Percentiles rank a stretch among this genome's conserved stretches.
Evolutionary conservation across 495 filamentous ascomycete genomes (phyloP).

Genomic region (Aspergillus leporis): DNA sequence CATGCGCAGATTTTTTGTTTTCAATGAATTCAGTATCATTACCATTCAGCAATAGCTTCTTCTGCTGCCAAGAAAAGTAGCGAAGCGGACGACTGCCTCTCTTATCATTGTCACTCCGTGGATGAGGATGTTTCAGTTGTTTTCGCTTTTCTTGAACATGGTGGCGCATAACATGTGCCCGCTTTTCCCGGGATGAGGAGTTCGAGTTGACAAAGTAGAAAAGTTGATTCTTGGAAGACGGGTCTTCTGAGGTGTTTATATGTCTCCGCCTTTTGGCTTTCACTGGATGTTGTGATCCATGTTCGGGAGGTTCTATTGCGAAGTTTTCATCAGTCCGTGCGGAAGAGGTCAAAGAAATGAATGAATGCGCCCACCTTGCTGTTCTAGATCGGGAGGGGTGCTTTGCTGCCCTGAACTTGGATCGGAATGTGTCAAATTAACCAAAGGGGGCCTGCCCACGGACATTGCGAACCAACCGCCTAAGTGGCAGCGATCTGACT

Average conservation of each 20-base stretch:
- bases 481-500: slow-evolving; percentile 14
- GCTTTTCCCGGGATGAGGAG: slow-evolving; percentile 47
- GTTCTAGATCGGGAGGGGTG: slow-evolving; percentile 13
- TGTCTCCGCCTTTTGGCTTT: slow-evolving; percentile 32
- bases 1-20: not conserved
- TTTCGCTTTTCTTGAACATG: slow-evolving; percentile 48
- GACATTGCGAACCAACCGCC: slow-evolving; percentile 30
- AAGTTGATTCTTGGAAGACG: slow-evolving; percentile 31
- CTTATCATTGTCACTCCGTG: slow-evolving; percentile 19
- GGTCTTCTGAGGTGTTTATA: slow-evolving; percentile 18
- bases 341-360: not conserved
- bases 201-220: slow-evolving; percentile 50
- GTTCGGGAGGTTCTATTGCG: slow-evolving; percentile 20
- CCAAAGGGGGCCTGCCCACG: slow-evolving; percentile 21
- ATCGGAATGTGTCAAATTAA: slow-evolving; percentile 17
- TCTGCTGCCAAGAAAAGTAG: slow-evolving; percentile 28
- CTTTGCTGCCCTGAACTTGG: slow-evolving; percentile 7
- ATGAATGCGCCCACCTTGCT: slow-evolving; percentile 15
- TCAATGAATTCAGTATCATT: not conserved
- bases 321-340: slow-evolving; percentile 7
- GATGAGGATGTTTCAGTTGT: slow-evolving; percentile 29
- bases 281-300: slow-evolving; percentile 19
- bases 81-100: slow-evolving; percentile 22
- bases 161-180: slow-evolving; percentile 52
- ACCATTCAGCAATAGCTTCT: slow-evolving; percentile 13